These are phyloP conservation scores for Mallotus repandus DNA, from an alignment of 441 rosid species.

Conservation along the genomic window DNA sequence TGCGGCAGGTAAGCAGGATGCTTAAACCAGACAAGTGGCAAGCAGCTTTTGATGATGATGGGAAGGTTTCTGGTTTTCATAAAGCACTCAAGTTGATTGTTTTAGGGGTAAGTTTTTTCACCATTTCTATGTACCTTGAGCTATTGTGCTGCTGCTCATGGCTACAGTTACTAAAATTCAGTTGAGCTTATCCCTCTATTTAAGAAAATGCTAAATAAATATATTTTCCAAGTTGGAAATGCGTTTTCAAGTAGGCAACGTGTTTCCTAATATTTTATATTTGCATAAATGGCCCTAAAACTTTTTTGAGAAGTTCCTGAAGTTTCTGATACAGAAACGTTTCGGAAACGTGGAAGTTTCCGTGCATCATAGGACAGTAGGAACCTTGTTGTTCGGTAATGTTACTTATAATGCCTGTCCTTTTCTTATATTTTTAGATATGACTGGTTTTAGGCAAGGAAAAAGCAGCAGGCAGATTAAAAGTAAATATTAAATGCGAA, in stretches of 20 bases:
- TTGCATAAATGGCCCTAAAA: too few species aligned
- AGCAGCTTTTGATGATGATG: conserved; percentile 67
- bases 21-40: conserved; percentile 95
- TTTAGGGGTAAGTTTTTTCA: conserved; percentile 70
- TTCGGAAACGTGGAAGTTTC: too few species aligned
- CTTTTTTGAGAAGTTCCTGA: too few species aligned
- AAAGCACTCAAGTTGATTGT: conserved; percentile 76
- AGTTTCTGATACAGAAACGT: too few species aligned
- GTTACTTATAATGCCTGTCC: not conserved
- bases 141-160: not conserved
- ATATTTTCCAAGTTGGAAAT: too few species aligned
- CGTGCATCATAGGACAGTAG: not conserved
- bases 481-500: not conserved
- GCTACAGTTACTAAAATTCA: not conserved
- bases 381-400: not conserved
- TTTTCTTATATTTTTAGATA: not conserved
- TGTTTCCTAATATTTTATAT: too few species aligned
- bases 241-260: too few species aligned
- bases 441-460: not conserved
- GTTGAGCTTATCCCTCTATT: not conserved
- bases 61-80: conserved; percentile 76
- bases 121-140: not conserved
- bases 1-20: conserved; percentile 70
- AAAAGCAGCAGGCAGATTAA: too few species aligned
- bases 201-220: too few species aligned